A percentile compares a stretch with the other conserved stretches of the same genome.
These are phyloP conservation scores for Serpula lacrymans DNA, from an alignment of 768 basidiomycete species.

Conservation along the genomic window DNA sequence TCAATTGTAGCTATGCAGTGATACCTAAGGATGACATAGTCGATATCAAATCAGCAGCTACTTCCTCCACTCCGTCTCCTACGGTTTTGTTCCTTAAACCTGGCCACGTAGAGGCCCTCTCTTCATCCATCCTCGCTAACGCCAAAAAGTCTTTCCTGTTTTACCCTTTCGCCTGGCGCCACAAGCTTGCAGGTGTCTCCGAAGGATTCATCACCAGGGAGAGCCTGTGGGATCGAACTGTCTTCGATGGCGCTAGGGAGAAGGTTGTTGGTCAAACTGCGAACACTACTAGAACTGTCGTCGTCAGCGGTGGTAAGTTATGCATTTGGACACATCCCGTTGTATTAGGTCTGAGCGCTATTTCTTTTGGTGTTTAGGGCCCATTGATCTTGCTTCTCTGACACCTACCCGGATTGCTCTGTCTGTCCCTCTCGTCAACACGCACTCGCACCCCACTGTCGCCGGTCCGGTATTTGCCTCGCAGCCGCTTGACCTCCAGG, in stretches of 20 bases:
- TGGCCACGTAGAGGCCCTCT: constrained; percentile 54
- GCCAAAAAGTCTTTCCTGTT: constrained; percentile 53
- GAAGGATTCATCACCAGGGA: constrained; percentile 78
- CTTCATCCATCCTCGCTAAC: constrained; percentile 47
- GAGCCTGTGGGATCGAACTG: constrained; percentile 80
- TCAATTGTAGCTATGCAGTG: not conserved
- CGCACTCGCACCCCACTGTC: constrained; percentile 57
- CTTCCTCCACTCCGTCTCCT: constrained; percentile 65
- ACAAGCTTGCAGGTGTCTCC: constrained; percentile 64
- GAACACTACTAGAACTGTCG: constrained; percentile 58
- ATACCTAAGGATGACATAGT: constrained; percentile 29
- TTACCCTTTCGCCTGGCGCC: constrained; percentile 68
- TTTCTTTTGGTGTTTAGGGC: constrained; percentile 38
- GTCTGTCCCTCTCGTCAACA: constrained; percentile 72
- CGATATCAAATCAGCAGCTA: constrained; percentile 46
- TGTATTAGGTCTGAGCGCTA: too few species aligned
- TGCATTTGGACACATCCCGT: not conserved
- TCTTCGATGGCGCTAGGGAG: constrained; percentile 67
- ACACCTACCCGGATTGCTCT: constrained; percentile 70
- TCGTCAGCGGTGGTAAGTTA: constrained; percentile 68
- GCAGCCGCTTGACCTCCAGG: constrained; percentile 83
- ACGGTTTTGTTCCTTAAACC: constrained; percentile 77
- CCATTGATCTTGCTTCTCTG: constrained; percentile 45
- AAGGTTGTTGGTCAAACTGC: constrained; percentile 58
- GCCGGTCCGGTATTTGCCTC: constrained; percentile 79